A percentile compares a stretch with the other conserved stretches of the same genome.
Evolutionary conservation across 495 filamentous ascomycete genomes (phyloP).

Genomic region (Penicillium goetzii): DNA sequence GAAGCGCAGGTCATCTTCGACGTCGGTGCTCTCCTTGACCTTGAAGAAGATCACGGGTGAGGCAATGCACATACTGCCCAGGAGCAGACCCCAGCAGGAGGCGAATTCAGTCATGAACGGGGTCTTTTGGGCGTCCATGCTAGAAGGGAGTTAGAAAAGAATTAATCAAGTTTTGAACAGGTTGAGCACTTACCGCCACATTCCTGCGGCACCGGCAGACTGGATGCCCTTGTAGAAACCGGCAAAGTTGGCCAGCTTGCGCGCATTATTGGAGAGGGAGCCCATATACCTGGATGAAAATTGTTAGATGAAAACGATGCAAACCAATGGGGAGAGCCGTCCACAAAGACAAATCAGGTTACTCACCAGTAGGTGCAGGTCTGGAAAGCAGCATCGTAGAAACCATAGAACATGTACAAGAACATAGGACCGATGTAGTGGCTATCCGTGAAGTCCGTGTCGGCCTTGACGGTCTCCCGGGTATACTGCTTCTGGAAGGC

Average conservation of each 20-base stretch:
- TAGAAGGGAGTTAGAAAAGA: conserved; percentile 26
- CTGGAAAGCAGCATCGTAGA: conserved; percentile 87
- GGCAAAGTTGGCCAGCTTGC: conserved; percentile 89
- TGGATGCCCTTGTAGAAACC: conserved; percentile 99
- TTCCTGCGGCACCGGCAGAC: conserved; percentile 87
- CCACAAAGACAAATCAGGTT: not conserved
- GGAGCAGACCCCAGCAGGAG: conserved; percentile 72
- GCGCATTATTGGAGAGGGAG: conserved; percentile 84
- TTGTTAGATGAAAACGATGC: not conserved
- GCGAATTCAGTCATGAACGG: conserved; percentile 68
- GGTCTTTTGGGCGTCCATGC: conserved; percentile 64
- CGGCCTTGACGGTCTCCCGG: conserved; percentile 51
- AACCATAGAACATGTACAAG: conserved; percentile 91
- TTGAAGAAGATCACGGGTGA: conserved; percentile 77
- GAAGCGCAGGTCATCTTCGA: conserved; percentile 82
- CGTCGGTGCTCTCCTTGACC: conserved; percentile 69
- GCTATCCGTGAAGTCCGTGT: conserved; percentile 66
- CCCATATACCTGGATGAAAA: conserved; percentile 78
- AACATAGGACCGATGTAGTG: conserved; percentile 84
- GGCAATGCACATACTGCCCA: conserved; percentile 73
- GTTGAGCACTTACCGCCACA: conserved; percentile 62
- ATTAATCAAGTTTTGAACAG: not conserved
- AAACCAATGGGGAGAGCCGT: not conserved
- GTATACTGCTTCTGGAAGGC: conserved; percentile 71
- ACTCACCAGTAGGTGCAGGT: conserved; percentile 85